Evolutionary conservation across 2,329 filamentous ascomycete genomes (phyloP), one percentile per base, ranked within the genome.

Genomic region (Calycina herbarum): DNA sequence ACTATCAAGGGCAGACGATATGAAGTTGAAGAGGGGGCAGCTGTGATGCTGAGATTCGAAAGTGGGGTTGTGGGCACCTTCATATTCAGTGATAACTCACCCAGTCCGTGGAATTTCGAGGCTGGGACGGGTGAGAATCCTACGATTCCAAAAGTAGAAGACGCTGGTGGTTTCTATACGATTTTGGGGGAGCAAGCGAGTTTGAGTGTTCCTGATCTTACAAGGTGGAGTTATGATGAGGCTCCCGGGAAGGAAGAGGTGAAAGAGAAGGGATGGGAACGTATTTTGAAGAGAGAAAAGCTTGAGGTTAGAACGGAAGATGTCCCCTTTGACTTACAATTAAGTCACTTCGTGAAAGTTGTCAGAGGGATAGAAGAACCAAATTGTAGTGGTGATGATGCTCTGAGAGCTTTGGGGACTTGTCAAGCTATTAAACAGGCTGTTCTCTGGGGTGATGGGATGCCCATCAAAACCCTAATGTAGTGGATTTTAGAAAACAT

Each of bases 81-180:
- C 69, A 65, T 88, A 2, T 71, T 87, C 2, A 82, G 80, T 11
- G 86, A 88, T 71, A 79, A 79, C 7, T 78, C 80, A 0, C 80
- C 83, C 0, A 82, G 81, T 0, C 82, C 83, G 1, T 80, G 85
- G 71, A 83, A 79, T 64, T 87, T 86, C 59, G 85, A 87, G 71
- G 75, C 79, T 1, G 85, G 83, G 0, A 87, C 85, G 0, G 85
- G 85, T 1, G 86, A 88, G 74, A 88, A 87, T 65, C 83, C 85
- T 0, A 73, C 78, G 0, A 82, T 87, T 59, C 80, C 83, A 0
- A 75, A 75, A 65, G 80, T 80, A 10, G 57, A 62, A n/a, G 62
- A 56, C 2, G 63, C 63, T 8, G 70, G 67, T 24, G 66, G 70
- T 1, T 82, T 85, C 60, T 87, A 86, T 65, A 79, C 83, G 0